Evolutionary conservation across 2,329 filamentous ascomycete species (phyloP).

Genomic region (Ceratocystis destructans): DNA sequence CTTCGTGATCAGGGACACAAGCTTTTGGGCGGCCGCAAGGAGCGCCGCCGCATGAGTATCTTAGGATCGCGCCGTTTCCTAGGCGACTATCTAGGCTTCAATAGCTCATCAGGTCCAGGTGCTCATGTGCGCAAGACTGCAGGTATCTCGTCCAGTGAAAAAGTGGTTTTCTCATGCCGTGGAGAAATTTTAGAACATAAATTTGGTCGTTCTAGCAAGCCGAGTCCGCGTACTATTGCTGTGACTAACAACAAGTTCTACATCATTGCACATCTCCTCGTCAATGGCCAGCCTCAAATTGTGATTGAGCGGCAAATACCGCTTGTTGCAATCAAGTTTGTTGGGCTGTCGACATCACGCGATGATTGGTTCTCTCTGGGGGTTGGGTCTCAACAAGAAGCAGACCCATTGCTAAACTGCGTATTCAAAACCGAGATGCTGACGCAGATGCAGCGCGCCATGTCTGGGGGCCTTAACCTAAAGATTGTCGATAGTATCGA

Average conservation of each 20-base stretch:
- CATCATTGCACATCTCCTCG: slow-evolving; percentile 69
- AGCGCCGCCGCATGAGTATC: slow-evolving; percentile 79
- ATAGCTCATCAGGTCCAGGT: slow-evolving; percentile 64
- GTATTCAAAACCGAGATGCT: slow-evolving; percentile 96
- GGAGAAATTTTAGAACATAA: slow-evolving; percentile 85
- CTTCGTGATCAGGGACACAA: slow-evolving; percentile 77
- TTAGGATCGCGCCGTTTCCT: slow-evolving; percentile 84
- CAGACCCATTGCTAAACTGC: slow-evolving; percentile 87
- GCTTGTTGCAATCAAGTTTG: slow-evolving; percentile 75
- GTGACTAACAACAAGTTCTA: slow-evolving; percentile 80
- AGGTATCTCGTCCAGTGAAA: slow-evolving; percentile 57
- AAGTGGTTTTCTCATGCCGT: slow-evolving; percentile 76
- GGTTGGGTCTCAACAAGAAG: slow-evolving; percentile 75
- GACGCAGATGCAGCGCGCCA: slow-evolving; percentile 69
- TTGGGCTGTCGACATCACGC: slow-evolving; percentile 65
- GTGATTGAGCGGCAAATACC: slow-evolving; percentile 68
- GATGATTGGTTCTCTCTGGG: slow-evolving; percentile 97
- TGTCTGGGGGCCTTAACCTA: slow-evolving; percentile 67
- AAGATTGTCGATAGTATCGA: slow-evolving; percentile 76
- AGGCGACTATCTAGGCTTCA: slow-evolving; percentile 86
- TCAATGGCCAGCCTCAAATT: slow-evolving; percentile 71
- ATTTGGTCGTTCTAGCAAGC: slow-evolving; percentile 90
- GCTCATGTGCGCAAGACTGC: slow-evolving; percentile 65
- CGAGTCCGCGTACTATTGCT: slow-evolving; percentile 70
- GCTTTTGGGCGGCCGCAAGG: slow-evolving; percentile 72